Evolutionary conservation across 1,139 yeast species (phyloP).

Genomic region (Nakaseomyces kungkrabaensis): DNA sequence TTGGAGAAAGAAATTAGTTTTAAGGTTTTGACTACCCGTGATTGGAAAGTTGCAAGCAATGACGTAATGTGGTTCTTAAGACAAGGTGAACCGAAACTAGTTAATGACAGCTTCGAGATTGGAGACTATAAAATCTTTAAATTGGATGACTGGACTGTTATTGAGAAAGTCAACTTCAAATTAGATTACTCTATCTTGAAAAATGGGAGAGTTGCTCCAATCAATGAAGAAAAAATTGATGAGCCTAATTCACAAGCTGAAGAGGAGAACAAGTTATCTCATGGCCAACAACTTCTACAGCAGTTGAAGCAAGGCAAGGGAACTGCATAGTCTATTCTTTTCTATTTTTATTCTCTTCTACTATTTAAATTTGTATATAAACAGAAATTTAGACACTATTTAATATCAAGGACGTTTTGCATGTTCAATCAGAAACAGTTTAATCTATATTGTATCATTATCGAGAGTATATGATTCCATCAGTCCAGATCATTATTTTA

Average conservation of each 20-base stretch:
- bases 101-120: constrained; percentile 32
- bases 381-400: constrained; percentile 1
- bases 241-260: not conserved
- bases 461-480: too few relatives aligned
- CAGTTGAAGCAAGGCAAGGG: constrained; percentile 22
- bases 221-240: not conserved
- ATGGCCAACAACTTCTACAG: constrained; percentile 26
- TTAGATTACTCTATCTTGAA: constrained; percentile 20
- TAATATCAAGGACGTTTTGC: not conserved
- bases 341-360: not conserved
- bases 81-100: constrained; percentile 30
- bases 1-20: constrained; percentile 36
- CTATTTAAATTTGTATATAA: constrained; percentile 2
- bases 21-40: constrained; percentile 26
- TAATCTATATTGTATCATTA: not conserved
- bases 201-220: constrained; percentile 5
- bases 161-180: constrained; percentile 29
- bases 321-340: not conserved
- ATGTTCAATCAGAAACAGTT: not conserved
- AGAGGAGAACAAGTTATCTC: constrained; percentile 10
- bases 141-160: constrained; percentile 34
- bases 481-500: too few relatives aligned
- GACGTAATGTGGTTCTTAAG: constrained; percentile 34
- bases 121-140: constrained; percentile 36
- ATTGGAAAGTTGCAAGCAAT: constrained; percentile 31